Conservation (phyloP, 805 yeast genomes). For the Cyberlindnera bimundalis region DNA sequence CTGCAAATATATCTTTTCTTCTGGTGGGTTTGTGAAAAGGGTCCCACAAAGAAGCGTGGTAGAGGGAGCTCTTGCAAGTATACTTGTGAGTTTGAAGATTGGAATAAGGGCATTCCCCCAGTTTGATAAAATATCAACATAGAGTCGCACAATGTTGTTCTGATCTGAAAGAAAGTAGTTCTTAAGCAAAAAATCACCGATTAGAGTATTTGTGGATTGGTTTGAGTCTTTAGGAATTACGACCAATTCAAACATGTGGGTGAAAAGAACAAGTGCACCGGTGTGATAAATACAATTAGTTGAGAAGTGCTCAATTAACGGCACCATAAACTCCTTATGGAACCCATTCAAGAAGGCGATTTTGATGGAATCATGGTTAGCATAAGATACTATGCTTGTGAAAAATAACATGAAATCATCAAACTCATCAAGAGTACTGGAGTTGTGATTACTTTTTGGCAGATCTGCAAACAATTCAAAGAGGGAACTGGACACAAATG, state of each 20-base stretch:
- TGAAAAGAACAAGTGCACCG: slow-evolving; percentile 11
- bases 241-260: slow-evolving; percentile 11
- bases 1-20: neutral
- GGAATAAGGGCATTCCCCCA: neutral
- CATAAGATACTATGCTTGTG: slow-evolving; percentile 10
- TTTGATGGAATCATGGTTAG: slow-evolving; percentile 10
- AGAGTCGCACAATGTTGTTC: slow-evolving; percentile 3
- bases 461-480: neutral
- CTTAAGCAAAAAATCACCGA: slow-evolving; percentile 7
- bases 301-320: slow-evolving; percentile 7
- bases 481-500: neutral
- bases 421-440: slow-evolving; percentile 10
- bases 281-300: neutral
- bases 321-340: slow-evolving; percentile 11
- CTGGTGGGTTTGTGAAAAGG: neutral
- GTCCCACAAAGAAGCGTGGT: slow-evolving; percentile 1
- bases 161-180: slow-evolving; percentile 2
- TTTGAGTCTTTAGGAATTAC: slow-evolving; percentile 1
- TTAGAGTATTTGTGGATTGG: neutral
- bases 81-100: slow-evolving; percentile 4
- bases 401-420: slow-evolving; percentile 13
- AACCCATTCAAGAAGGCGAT: slow-evolving; percentile 14
- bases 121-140: neutral
- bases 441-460: too few species aligned
- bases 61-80: slow-evolving; percentile 4